phyloP scores from a whole-genome alignment of 2,329 filamentous ascomycete species.

The Apiospora pterosperma region DNA sequence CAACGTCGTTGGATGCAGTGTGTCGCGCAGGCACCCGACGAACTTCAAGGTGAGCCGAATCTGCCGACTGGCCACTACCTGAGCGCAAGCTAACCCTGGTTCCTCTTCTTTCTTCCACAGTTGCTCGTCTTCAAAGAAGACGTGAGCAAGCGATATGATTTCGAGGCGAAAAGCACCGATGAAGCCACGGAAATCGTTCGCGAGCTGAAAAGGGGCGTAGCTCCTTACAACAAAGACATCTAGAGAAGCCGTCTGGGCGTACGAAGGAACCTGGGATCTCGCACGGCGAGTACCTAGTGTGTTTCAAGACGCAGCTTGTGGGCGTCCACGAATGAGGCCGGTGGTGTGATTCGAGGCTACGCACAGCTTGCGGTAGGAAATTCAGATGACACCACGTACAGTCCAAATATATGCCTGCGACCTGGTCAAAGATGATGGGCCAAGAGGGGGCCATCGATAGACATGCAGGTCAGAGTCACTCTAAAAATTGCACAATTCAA shows the following conservation, averaged over 20 bases:
- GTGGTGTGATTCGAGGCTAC: not conserved
- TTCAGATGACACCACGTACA: not conserved
- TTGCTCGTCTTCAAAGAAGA: constrained; percentile 70
- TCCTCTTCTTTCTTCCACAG: constrained; percentile 30
- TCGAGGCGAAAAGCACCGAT: constrained; percentile 68
- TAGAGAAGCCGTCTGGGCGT: constrained; percentile 7
- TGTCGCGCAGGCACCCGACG: constrained; percentile 74
- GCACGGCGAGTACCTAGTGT: not conserved
- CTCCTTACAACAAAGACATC: constrained; percentile 48
- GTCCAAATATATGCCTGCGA: not conserved
- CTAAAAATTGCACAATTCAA: not conserved
- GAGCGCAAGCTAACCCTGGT: not conserved
- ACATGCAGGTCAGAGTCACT: not conserved
- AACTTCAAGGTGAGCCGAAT: constrained; percentile 65
- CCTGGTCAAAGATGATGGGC: not conserved
- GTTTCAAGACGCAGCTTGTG: not conserved
- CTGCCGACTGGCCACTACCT: not conserved
- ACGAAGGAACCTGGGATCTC: not conserved
- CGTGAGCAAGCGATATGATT: constrained; percentile 80
- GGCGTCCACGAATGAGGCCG: not conserved
- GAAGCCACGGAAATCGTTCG: constrained; percentile 77
- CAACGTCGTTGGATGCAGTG: constrained; percentile 78
- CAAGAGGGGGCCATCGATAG: not conserved
- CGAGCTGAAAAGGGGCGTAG: constrained; percentile 74
- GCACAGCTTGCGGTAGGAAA: not conserved